These are phyloP conservation scores for Ganoderma resinaceum DNA, from an alignment of 1,284 basidiomycete species.

Conservation along the genomic window DNA sequence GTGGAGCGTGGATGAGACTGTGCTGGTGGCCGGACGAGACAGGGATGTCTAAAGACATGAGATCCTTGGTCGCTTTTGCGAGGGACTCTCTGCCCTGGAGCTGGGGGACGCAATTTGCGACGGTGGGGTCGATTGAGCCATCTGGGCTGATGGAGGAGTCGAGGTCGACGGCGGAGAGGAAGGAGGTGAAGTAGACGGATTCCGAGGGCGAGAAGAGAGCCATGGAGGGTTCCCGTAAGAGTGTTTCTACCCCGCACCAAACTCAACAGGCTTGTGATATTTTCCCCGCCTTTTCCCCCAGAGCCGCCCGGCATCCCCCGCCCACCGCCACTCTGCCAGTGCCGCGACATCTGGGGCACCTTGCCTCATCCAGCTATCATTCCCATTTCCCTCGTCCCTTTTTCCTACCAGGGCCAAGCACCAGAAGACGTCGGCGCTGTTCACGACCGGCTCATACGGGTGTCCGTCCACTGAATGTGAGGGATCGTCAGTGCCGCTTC, in stretches of 20 bases:
- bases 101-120: conserved; percentile 42
- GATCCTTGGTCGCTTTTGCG: conserved; percentile 74
- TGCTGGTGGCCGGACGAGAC: conserved; percentile 28
- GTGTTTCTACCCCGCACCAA: conserved; percentile 19
- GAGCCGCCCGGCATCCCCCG: conserved; percentile 19
- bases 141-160: conserved; percentile 42
- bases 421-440: neutral
- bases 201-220: conserved; percentile 57
- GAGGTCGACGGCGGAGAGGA: conserved; percentile 54
- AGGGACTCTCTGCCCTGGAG: conserved; percentile 60
- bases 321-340: neutral
- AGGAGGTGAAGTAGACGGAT: conserved; percentile 57
- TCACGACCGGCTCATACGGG: neutral
- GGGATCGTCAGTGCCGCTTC: neutral
- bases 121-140: conserved; percentile 34
- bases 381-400: neutral
- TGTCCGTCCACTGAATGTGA: neutral
- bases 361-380: neutral
- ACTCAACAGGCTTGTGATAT: conserved; percentile 32
- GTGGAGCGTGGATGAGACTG: neutral
- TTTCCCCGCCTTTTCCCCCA: conserved; percentile 16
- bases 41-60: conserved; percentile 62
- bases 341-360: neutral
- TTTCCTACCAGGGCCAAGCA: neutral
- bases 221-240: conserved; percentile 28